These are phyloP conservation scores for Przewalskia tangutica DNA, from an alignment of 257 asterid genomes.

Conservation along the genomic window DNA sequence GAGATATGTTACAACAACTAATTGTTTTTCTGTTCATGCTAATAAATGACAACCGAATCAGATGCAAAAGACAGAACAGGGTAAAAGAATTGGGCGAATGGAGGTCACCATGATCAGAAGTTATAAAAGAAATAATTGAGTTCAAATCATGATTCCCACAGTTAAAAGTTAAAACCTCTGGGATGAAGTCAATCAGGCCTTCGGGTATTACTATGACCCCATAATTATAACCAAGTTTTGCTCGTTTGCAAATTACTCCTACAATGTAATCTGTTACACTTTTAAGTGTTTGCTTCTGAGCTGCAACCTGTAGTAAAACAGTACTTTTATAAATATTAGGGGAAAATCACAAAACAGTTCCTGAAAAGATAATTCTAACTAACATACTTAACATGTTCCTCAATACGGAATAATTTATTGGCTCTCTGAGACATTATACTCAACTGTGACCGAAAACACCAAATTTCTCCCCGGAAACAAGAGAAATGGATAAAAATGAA, in stretches of 20 bases:
- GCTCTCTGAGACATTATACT: not conserved
- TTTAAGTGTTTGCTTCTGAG: constrained; percentile 77
- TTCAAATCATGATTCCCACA: not conserved
- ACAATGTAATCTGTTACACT: constrained; percentile 78
- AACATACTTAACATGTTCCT: not conserved
- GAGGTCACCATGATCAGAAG: not conserved
- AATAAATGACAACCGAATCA: not conserved
- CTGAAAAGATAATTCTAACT: not conserved
- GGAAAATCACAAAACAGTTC: not conserved
- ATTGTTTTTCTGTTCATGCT: not conserved
- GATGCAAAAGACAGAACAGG: not conserved
- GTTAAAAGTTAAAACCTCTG: constrained; percentile 47
- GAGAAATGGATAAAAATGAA: not conserved
- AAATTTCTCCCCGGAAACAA: not conserved
- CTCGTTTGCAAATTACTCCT: constrained; percentile 79
- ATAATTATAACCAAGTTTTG: constrained; percentile 77
- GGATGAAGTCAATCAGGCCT: constrained; percentile 95
- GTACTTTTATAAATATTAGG: not conserved
- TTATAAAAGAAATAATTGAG: not conserved
- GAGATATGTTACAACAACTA: not conserved
- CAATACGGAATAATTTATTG: not conserved
- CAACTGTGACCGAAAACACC: not conserved
- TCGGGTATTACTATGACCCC: constrained; percentile 98
- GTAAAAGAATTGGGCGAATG: not conserved
- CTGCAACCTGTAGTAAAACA: constrained; percentile 58